A percentile compares a stretch with the other conserved stretches of the same genome.
These are phyloP conservation scores for Leptodermis oblonga DNA, from an alignment of 257 asterid genomes.

Conservation along the genomic window DNA sequence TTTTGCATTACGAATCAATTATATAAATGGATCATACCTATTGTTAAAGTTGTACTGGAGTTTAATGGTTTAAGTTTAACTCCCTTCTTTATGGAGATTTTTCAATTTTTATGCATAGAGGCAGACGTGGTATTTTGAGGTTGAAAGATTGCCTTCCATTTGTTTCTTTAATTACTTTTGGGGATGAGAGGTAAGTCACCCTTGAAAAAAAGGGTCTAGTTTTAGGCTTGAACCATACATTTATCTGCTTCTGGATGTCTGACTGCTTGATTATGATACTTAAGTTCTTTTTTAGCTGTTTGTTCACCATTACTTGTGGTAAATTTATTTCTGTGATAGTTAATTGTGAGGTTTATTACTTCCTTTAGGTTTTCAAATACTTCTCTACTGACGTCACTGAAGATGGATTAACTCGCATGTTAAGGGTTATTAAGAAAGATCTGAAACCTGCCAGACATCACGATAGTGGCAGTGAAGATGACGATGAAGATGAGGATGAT, in stretches of 20 bases:
- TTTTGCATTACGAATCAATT: neutral
- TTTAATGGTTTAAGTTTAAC: neutral
- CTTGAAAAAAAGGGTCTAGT: neutral
- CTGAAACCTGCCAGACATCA: conserved; percentile 86
- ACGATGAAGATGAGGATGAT: conserved; percentile 64
- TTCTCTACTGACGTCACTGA: conserved; percentile 66
- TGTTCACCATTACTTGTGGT: neutral
- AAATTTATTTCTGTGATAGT: neutral
- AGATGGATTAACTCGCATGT: conserved; percentile 76
- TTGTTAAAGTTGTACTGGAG: neutral
- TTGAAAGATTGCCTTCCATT: no score
- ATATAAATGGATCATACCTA: neutral
- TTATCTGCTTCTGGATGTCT: neutral
- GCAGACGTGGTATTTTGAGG: no score
- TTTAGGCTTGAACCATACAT: neutral
- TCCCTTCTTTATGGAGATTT: neutral
- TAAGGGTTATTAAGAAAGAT: conserved; percentile 82
- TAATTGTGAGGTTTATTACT: neutral
- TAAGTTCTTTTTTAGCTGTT: neutral
- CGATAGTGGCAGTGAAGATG: conserved; percentile 58
- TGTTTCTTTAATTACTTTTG: no score
- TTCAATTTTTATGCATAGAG: neutral
- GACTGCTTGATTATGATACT: neutral
- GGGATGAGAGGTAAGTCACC: no score
- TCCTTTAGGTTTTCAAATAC: conserved; percentile 67